Base-by-base conservation (phyloP, 2,329 filamentous ascomycete genomes). In the Ophiostoma ulmi region DNA sequence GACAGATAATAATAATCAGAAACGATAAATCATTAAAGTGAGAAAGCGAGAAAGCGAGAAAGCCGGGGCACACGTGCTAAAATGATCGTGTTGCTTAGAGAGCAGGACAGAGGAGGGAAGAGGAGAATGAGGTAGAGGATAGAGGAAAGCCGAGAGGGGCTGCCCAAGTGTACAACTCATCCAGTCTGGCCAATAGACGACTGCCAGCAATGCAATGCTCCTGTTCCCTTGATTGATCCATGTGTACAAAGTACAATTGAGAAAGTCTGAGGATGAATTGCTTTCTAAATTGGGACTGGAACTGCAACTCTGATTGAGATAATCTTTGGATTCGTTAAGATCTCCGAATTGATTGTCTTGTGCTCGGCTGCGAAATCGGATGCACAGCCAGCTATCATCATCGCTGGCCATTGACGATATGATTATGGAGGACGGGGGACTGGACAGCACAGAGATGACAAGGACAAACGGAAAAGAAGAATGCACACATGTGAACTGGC, bases 131-230 rank as follows among this genome's bases (percentile, higher is more conserved):
- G 7, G 2, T 4, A 38, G 20, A 38, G 63, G 8, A 13, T 22
- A 38, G n/a, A 65, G 20, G 36, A 17, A 48, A 22, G 22, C 38
- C 38, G 39, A 35, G 64, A 66, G 64, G 64, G 36, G 64, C 20
- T 26, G 38, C 64, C 31, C 36, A 41, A 14, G 11, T 67, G 65
- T 41, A 67, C 65, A 67, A 48, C 65, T 26, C 65, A 67, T 67
- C 39, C 38, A 22, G n/a, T 8, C 65, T 11, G 39, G 39, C 65
- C 65, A 67, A 67, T 67, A 20, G 39, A 14, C 22, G 39, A 22
- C 65, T 67, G 65, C 65, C 65, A 67, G 38, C 65, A 67, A 67
- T 44, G 38, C 65, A 66, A 44, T 39, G 64, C 38, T 22, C 64
- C 64, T 64, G 31, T 64, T n/a, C 63, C 63, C 63, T 65, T 22